Evolutionary conservation across 164 flowering plant genomes (phyloP).

Genomic region (Aristolochia contorta): DNA sequence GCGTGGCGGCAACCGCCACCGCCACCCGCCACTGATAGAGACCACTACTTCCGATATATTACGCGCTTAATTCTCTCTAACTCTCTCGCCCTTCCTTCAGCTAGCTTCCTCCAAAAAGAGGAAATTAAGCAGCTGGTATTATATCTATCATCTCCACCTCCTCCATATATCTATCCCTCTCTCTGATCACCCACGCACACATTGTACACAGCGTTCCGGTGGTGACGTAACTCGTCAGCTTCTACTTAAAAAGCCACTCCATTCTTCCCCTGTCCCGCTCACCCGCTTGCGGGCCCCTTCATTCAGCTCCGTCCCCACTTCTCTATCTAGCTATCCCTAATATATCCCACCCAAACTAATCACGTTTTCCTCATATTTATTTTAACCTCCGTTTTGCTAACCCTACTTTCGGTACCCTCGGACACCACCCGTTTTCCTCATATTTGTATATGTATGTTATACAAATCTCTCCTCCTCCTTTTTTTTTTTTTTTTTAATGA

Average conservation of each 20-base stretch:
- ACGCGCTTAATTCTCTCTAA: too few species aligned
- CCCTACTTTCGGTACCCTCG: not conserved
- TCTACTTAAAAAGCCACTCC: slow-evolving; percentile 10
- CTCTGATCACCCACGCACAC: too few species aligned
- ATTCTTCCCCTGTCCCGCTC: not conserved
- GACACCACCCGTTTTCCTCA: slow-evolving; percentile 22
- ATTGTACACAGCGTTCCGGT: slow-evolving; percentile 1
- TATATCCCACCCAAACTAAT: not conserved
- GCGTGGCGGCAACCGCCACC: slow-evolving; percentile 15
- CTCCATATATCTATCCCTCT: too few species aligned
- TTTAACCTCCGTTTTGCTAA: too few species aligned
- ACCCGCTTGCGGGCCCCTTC: not conserved
- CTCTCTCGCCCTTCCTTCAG: not conserved
- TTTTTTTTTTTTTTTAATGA: slow-evolving; percentile 6
- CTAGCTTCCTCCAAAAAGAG: not conserved
- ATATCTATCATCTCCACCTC: too few species aligned
- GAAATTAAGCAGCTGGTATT: not conserved
- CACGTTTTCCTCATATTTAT: too few species aligned
- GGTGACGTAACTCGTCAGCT: slow-evolving; percentile 19
- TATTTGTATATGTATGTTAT: too few species aligned
- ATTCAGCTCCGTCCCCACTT: not conserved
- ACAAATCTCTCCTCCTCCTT: too few species aligned
- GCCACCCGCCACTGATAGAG: slow-evolving; percentile 46
- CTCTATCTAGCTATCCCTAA: not conserved
- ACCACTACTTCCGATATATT: slow-evolving; percentile 22